Evolutionary conservation across 2,329 filamentous ascomycete species (phyloP), one percentile per base, ranked within the genome.

Genomic region (Aspergillus aculeatus): DNA sequence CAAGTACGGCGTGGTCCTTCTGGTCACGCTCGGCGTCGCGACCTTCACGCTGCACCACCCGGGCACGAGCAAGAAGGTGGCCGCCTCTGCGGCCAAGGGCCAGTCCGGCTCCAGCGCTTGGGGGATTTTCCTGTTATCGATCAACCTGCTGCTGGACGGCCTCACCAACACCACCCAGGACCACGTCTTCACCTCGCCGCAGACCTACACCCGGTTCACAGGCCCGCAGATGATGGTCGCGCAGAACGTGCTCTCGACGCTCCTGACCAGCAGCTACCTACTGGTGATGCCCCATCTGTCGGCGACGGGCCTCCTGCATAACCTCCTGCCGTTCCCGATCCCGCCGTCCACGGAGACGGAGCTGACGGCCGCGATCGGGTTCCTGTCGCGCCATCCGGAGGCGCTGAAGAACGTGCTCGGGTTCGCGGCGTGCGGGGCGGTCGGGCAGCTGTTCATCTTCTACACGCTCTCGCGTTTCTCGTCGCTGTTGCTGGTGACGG

Each of bases 181-280:
- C 77, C 88, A 96, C 76, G 92, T 99, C 75, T 97, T 98, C 75
- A 78, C 79, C 64, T 83, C 86, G 6, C 79, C 78, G 2, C 77
- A 80, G 26, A 73, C 77, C 1, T 96, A 92, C 78, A 86, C 86
- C 65, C 87, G 89, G 14, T 97, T 95, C 74, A 86, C 87, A 2
- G 95, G 95, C 10, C 92, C 94, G 61, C 95, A 99, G 83, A 99
- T 99, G 95, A 99, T 99, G 95, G 96, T 93, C 74, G 93, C 94
- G 44, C 92, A 97, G 77, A 99, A 98, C 74, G 81, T 96, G 58
- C 89, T 98, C 76, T 89, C 86, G 68, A 94, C 92, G 3, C 72
- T 87, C 50, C 81, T 98, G 58, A 98, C 93, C 3, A 82, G 85
- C 21, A 72, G 79, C 0, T 98, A 96, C 71, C 85, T 99, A 49